These are phyloP conservation scores for Glycine soja DNA, from an alignment of 306 rosid species.

Conservation along the genomic window DNA sequence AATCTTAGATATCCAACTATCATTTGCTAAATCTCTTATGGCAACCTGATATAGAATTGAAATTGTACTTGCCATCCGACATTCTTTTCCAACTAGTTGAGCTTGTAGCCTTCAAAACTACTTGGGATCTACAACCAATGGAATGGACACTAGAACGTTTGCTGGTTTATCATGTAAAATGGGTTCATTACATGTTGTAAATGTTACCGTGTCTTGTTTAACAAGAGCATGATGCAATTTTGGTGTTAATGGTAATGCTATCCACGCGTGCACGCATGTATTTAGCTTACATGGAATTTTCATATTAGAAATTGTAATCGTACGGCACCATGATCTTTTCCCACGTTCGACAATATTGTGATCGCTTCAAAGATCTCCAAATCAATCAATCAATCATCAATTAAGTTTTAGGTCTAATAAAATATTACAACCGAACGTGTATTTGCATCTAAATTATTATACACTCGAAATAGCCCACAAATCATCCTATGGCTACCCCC, in stretches of 20 bases:
- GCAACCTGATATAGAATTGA: conserved; percentile 22
- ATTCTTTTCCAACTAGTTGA: conserved; percentile 21
- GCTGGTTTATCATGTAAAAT: conserved; percentile 34
- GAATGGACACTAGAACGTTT: conserved; percentile 33
- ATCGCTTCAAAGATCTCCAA: not conserved
- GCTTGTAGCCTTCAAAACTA: not conserved
- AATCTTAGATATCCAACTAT: conserved; percentile 54
- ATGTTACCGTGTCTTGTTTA: not conserved
- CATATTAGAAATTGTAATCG: not conserved
- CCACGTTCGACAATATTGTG: not conserved
- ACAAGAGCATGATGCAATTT: not conserved
- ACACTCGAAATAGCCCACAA: conserved; percentile 7
- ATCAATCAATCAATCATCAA: not conserved
- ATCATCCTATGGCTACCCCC: not conserved
- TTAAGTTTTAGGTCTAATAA: not conserved
- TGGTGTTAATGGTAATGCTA: conserved; percentile 9
- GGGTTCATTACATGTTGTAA: conserved; percentile 30
- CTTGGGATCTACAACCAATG: conserved; percentile 35
- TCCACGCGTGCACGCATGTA: not conserved
- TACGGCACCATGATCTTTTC: not conserved
- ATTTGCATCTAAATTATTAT: not conserved
- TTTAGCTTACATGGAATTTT: not conserved
- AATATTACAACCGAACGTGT: not conserved
- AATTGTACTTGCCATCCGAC: conserved; percentile 15
- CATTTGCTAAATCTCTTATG: conserved; percentile 14